phyloP scores from a whole-genome alignment of 1,139 yeast genomes.

The Taphrina pruni region DNA sequence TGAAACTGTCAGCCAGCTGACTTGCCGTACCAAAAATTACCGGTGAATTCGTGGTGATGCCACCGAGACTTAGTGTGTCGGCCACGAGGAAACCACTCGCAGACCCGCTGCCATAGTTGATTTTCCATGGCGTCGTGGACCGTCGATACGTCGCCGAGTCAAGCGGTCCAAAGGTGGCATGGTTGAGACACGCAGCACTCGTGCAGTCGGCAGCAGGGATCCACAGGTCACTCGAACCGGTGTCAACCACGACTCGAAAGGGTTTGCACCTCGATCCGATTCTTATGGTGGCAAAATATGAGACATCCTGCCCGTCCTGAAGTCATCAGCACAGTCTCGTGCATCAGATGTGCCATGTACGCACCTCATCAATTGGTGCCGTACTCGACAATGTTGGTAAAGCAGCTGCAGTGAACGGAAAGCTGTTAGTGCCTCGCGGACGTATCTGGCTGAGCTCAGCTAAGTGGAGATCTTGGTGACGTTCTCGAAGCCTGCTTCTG shows the following conservation, averaged over 20 bases:
- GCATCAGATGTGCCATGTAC: not conserved
- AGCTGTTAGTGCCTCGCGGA: slow-evolving; percentile 2
- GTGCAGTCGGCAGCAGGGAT: slow-evolving; percentile 62
- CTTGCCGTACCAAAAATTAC: slow-evolving; percentile 63
- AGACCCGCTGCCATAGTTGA: slow-evolving; percentile 63
- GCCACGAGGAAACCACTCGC: slow-evolving; percentile 60
- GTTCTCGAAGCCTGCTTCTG: not conserved
- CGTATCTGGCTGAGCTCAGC: not conserved
- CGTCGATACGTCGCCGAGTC: slow-evolving; percentile 47
- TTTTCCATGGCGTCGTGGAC: slow-evolving; percentile 53
- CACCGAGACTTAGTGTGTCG: slow-evolving; percentile 56
- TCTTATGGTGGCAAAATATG: slow-evolving; percentile 22
- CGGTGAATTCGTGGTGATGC: slow-evolving; percentile 53
- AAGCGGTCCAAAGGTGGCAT: slow-evolving; percentile 51
- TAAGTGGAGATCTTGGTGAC: not conserved
- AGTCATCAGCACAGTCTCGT: not conserved
- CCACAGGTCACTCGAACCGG: slow-evolving; percentile 72
- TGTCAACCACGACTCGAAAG: slow-evolving; percentile 65
- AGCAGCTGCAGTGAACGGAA: not conserved
- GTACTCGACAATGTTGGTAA: slow-evolving; percentile 4
- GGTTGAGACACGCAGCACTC: slow-evolving; percentile 56
- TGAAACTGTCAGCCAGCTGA: slow-evolving; percentile 62
- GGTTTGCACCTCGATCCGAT: slow-evolving; percentile 47
- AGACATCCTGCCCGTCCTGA: slow-evolving; percentile 33
- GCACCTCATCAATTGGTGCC: slow-evolving; percentile 14